Percentiles rank a stretch among this genome's conserved stretches.
Conservation (phyloP, 1,139 yeast genomes). For the Diutina sp. region DNA sequence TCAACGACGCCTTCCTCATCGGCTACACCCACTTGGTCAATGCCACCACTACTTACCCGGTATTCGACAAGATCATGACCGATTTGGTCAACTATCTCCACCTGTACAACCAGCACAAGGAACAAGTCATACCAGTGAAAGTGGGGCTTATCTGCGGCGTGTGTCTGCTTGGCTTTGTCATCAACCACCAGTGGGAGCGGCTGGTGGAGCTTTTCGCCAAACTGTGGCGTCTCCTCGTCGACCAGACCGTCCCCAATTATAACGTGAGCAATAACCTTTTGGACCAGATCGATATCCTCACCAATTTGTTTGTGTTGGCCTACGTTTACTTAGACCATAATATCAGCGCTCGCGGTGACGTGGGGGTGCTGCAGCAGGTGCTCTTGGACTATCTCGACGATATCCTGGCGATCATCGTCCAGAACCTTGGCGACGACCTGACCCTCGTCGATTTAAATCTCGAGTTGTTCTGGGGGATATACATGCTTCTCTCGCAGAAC, state of each 20-base stretch:
- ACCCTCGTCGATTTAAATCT: constrained; percentile 11
- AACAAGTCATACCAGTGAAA: not conserved
- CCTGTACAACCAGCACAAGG: not conserved
- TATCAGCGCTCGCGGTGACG: not conserved
- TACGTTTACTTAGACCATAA: constrained; percentile 13
- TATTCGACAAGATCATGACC: constrained; percentile 13
- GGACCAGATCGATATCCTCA: constrained; percentile 24
- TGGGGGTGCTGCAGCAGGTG: constrained; percentile 11
- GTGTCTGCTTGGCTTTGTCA: not conserved
- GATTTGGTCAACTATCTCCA: constrained; percentile 18
- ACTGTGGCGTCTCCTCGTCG: constrained; percentile 31
- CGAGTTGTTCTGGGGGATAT: constrained; percentile 7
- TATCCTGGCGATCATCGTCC: constrained; percentile 13
- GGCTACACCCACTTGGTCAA: constrained; percentile 14
- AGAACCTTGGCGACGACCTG: constrained; percentile 7
- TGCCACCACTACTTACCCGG: constrained; percentile 10
- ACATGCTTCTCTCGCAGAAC: constrained; percentile 5
- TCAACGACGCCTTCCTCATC: constrained; percentile 19
- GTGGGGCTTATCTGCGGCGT: not conserved
- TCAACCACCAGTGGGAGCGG: not conserved
- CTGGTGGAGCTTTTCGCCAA: constrained; percentile 17
- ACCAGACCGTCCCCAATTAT: constrained; percentile 30
- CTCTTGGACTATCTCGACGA: constrained; percentile 35
- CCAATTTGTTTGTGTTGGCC: constrained; percentile 19
- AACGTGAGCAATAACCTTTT: constrained; percentile 14